These are phyloP conservation scores for Pinus tabuliformis DNA, from an alignment of 75 land plant species.

Conservation along the genomic window DNA sequence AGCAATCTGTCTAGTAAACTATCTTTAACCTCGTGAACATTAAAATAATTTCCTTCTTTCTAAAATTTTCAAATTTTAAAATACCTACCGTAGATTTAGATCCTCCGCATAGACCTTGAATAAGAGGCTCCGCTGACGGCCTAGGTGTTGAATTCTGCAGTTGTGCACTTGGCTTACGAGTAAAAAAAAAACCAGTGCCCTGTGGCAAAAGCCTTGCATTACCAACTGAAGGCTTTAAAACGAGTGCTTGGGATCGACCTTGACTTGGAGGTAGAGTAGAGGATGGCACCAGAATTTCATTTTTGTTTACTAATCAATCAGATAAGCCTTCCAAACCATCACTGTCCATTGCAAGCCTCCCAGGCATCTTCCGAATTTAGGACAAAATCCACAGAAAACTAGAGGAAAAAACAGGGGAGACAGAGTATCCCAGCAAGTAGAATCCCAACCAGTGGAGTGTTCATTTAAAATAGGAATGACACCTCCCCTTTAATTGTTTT, in stretches of 20 bases:
- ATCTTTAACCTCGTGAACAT: too few species aligned
- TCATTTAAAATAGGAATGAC: too few species aligned
- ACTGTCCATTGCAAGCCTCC: conserved; percentile 54
- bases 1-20: too few species aligned
- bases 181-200: conserved; percentile 45
- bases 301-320: conserved; percentile 33
- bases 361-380: conserved; percentile 61
- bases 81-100: conserved; percentile 8
- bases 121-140: conserved; percentile 16
- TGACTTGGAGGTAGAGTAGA: conserved; percentile 8
- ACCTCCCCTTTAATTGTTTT: too few species aligned
- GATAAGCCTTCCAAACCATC: conserved; percentile 65
- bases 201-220: conserved; percentile 70
- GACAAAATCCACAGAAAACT: too few species aligned
- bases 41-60: not conserved
- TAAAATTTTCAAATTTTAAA: not conserved
- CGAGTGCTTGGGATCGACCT: conserved; percentile 29
- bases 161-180: conserved; percentile 67
- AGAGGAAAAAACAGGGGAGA: too few species aligned
- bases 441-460: too few species aligned
- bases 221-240: conserved; percentile 17
- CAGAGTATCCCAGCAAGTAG: too few species aligned
- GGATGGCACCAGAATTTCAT: conserved; percentile 12
- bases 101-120: conserved; percentile 8
- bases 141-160: conserved; percentile 42